Evolutionary conservation across 768 basidiomycete species (phyloP).

Genomic region (Rhizopogon vulgaris): DNA sequence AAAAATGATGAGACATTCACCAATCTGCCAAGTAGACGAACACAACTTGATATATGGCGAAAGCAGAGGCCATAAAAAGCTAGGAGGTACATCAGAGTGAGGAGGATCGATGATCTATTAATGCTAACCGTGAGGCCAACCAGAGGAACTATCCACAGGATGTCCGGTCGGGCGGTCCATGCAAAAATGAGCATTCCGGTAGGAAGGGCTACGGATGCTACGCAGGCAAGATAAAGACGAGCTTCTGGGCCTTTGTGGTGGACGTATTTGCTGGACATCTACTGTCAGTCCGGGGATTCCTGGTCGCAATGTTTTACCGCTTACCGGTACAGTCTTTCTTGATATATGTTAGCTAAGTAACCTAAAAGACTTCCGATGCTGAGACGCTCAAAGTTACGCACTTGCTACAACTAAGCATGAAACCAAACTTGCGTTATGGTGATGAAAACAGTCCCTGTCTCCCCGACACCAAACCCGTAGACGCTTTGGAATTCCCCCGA

Average conservation of each 20-base stretch:
- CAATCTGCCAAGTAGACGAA: slow-evolving; percentile 64
- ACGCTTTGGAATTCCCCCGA: slow-evolving; percentile 48
- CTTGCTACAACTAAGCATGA: not conserved
- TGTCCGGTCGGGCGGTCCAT: slow-evolving; percentile 49
- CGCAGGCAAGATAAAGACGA: slow-evolving; percentile 51
- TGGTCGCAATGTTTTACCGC: slow-evolving; percentile 6
- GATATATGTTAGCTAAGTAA: slow-evolving; percentile 38
- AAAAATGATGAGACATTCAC: slow-evolving; percentile 24
- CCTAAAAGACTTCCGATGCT: slow-evolving; percentile 55
- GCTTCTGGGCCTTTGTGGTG: slow-evolving; percentile 45
- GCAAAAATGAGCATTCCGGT: slow-evolving; percentile 67
- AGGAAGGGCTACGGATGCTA: slow-evolving; percentile 49
- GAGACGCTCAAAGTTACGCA: slow-evolving; percentile 1
- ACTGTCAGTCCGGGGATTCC: slow-evolving; percentile 17
- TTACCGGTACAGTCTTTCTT: slow-evolving; percentile 46
- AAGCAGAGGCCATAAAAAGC: slow-evolving; percentile 46
- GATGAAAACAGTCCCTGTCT: slow-evolving; percentile 55
- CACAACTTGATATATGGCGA: slow-evolving; percentile 51
- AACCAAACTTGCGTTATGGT: slow-evolving; percentile 42
- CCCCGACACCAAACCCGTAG: slow-evolving; percentile 53
- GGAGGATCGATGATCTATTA: not conserved
- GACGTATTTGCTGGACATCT: slow-evolving; percentile 21
- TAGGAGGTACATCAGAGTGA: slow-evolving; percentile 9
- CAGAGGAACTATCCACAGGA: slow-evolving; percentile 52
- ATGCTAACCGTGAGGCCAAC: slow-evolving; percentile 19